A percentile compares a stretch with the other conserved stretches of the same genome.
Evolutionary conservation across 208 protist genomes (phyloP).

Genomic region (Balamuthia mandrillaris): DNA sequence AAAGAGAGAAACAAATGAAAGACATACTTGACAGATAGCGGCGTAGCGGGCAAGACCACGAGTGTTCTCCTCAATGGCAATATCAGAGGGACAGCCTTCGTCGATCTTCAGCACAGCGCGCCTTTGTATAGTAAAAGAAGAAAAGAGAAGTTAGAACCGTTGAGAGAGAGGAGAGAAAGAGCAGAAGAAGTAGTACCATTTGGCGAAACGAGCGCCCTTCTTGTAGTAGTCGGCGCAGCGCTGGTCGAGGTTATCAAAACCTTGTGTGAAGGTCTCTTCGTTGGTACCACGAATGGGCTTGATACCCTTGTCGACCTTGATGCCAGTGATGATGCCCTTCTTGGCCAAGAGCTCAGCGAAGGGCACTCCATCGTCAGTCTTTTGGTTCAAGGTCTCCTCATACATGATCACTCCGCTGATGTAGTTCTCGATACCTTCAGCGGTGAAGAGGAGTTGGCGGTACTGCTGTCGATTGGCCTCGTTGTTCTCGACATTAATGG

Average conservation of each 20-base stretch:
- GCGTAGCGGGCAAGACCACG: constrained; percentile 89
- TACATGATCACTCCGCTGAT: constrained; percentile 93
- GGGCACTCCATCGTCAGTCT: constrained; percentile 75
- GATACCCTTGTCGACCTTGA: constrained; percentile 89
- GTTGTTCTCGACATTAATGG: constrained; percentile 90
- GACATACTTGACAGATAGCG: constrained; percentile 90
- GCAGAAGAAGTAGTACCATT: constrained; percentile 77
- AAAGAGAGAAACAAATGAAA: no score
- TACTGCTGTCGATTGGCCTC: constrained; percentile 89
- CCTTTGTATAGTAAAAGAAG: constrained; percentile 1
- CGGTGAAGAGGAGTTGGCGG: constrained; percentile 83
- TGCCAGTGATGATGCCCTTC: constrained; percentile 85
- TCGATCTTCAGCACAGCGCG: constrained; percentile 86
- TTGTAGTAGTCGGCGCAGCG: constrained; percentile 88
- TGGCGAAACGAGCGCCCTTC: constrained; percentile 92
- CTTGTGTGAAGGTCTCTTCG: constrained; percentile 89
- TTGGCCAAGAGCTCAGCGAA: constrained; percentile 82
- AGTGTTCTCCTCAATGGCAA: constrained; percentile 86
- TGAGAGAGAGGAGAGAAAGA: not conserved
- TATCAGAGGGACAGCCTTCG: constrained; percentile 80
- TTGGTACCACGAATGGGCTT: constrained; percentile 77
- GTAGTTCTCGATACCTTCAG: constrained; percentile 77
- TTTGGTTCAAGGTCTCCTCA: constrained; percentile 93
- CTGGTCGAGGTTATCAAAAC: constrained; percentile 87
- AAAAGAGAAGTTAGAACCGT: not conserved